phyloP scores from a whole-genome alignment of 2,329 filamentous ascomycete genomes.

The Colletotrichum theobromicola region DNA sequence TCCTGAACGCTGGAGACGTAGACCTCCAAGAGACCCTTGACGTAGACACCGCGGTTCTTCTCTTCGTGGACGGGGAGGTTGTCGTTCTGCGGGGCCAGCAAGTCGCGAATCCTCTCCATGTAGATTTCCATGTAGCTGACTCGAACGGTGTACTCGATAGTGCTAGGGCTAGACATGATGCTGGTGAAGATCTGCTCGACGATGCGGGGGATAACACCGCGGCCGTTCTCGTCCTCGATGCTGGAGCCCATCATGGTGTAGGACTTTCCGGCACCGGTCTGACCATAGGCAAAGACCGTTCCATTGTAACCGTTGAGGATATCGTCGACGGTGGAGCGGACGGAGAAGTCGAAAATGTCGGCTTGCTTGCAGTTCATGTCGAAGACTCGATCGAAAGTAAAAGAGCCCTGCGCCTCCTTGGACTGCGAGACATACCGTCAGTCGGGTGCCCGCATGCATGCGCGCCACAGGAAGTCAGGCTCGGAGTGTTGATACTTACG shows the following conservation, averaged over 20 bases:
- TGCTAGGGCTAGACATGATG: constrained; percentile 88
- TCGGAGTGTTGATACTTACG: constrained; percentile 58
- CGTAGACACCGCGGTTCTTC: constrained; percentile 94
- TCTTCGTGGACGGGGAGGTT: constrained; percentile 98
- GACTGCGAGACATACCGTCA: constrained; percentile 59
- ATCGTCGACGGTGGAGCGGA: constrained; percentile 93
- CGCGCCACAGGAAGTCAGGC: background rate
- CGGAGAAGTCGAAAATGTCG: constrained; percentile 98
- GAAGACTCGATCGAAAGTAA: constrained; percentile 98
- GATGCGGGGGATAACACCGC: constrained; percentile 96
- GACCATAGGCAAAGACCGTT: constrained; percentile 97
- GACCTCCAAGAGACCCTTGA: constrained; percentile 92
- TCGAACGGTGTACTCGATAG: constrained; percentile 97
- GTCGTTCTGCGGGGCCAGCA: constrained; percentile 91
- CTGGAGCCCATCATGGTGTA: constrained; percentile 99
- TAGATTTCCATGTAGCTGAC: constrained; percentile 99
- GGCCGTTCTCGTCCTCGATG: constrained; percentile 86
- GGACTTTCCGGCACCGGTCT: constrained; percentile 98
- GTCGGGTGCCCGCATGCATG: background rate
- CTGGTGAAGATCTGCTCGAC: constrained; percentile 97
- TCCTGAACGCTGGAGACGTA: constrained; percentile 96
- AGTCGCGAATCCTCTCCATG: constrained; percentile 97
- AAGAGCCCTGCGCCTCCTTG: constrained; percentile 80
- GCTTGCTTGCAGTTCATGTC: constrained; percentile 89
- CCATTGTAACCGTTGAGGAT: constrained; percentile 99